These are phyloP conservation scores for Diaporthe humulicola DNA, from an alignment of 2,329 filamentous ascomycete genomes.

Conservation along the genomic window DNA sequence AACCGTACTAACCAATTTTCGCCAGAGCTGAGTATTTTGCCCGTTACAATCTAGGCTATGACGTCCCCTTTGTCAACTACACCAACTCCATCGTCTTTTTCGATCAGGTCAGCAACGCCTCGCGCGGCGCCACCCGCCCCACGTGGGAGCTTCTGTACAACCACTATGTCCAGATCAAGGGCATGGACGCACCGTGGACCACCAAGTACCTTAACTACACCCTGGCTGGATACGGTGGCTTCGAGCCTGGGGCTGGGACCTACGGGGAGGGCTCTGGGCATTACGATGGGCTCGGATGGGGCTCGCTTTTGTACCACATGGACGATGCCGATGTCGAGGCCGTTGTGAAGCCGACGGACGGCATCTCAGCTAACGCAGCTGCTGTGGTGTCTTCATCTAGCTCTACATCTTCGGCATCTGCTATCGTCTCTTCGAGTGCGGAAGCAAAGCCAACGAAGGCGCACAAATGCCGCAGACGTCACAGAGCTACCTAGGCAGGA, in stretches of 20 bases:
- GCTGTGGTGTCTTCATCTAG: background rate
- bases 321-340: conserved; percentile 29
- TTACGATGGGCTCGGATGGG: conserved; percentile 40
- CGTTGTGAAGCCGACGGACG: background rate
- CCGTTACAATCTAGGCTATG: conserved; percentile 43
- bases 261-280: conserved; percentile 33
- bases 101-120: conserved; percentile 38
- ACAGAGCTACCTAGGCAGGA: background rate
- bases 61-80: conserved; percentile 43
- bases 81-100: conserved; percentile 42
- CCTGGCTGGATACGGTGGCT: conserved; percentile 34
- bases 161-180: conserved; percentile 43
- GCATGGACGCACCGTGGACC: conserved; percentile 43
- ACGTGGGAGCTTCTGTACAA: conserved; percentile 44
- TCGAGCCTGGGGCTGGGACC: conserved; percentile 37
- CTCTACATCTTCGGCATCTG: background rate
- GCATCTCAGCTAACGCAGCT: background rate
- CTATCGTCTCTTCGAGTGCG: background rate
- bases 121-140: conserved; percentile 41
- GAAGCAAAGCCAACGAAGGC: background rate
- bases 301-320: conserved; percentile 40
- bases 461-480: conserved; percentile 6
- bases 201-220: conserved; percentile 40
- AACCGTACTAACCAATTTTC: background rate
- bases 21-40: conserved; percentile 43